phyloP scores from a whole-genome alignment of 345 rosid species.

The Moricandia moricandioides region DNA sequence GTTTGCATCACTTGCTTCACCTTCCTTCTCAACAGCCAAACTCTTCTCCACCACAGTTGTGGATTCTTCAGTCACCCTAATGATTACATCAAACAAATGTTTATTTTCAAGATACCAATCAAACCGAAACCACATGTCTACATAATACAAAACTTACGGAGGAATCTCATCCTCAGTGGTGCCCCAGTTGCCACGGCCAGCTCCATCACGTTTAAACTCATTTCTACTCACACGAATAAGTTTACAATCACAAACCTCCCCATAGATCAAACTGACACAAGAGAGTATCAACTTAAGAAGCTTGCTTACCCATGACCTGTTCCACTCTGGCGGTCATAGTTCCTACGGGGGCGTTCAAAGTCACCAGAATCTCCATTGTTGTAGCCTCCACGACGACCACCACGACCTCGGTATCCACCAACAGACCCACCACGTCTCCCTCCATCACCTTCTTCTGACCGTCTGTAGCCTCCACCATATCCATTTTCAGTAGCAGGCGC shows the following conservation, averaged over 20 bases:
- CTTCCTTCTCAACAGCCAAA: slow-evolving; percentile 54
- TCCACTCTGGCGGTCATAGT: slow-evolving; percentile 77
- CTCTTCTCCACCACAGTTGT: slow-evolving; percentile 50
- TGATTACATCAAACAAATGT: not conserved
- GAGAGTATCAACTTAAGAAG: not conserved
- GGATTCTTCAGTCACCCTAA: slow-evolving; percentile 67
- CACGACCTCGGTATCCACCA: slow-evolving; percentile 39
- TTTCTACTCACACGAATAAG: slow-evolving; percentile 40
- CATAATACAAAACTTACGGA: slow-evolving; percentile 45
- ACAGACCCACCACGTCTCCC: slow-evolving; percentile 41
- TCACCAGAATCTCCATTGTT: slow-evolving; percentile 58
- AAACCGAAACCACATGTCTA: not conserved
- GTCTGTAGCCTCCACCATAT: slow-evolving; percentile 43
- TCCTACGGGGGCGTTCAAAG: slow-evolving; percentile 64
- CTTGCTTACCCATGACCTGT: slow-evolving; percentile 77
- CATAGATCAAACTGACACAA: not conserved
- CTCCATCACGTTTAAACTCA: slow-evolving; percentile 78
- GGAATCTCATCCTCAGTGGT: slow-evolving; percentile 60
- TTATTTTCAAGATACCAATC: not conserved
- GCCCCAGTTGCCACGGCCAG: slow-evolving; percentile 96
- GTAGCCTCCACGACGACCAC: slow-evolving; percentile 41
- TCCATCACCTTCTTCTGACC: slow-evolving; percentile 55
- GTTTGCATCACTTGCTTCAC: slow-evolving; percentile 50
- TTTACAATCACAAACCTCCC: not conserved
- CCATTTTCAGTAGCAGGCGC: slow-evolving; percentile 44